phyloP scores from a whole-genome alignment of 345 rosid species.

The Gossypium ekmanianum region DNA sequence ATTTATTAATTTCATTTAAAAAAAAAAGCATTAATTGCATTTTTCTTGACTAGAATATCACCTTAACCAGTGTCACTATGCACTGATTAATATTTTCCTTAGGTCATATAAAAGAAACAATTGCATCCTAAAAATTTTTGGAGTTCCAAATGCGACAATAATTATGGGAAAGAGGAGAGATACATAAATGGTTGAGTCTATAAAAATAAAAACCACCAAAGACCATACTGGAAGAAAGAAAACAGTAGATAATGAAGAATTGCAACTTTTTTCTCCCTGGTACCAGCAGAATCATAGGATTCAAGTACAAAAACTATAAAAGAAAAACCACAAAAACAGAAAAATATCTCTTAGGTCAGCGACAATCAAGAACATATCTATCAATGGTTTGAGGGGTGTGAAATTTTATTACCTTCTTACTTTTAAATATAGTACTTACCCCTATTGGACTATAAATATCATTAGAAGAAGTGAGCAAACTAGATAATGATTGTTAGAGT shows the following conservation, averaged over 20 bases:
- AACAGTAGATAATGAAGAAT: not conserved
- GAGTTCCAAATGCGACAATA: not conserved
- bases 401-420: not conserved
- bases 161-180: not conserved
- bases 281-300: not conserved
- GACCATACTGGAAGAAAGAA: not conserved
- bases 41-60: too few relatives aligned
- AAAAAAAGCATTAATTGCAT: too few relatives aligned
- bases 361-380: not conserved
- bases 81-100: too few relatives aligned
- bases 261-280: not conserved
- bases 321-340: not conserved
- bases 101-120: not conserved
- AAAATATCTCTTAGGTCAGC: not conserved
- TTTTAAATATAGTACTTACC: not conserved
- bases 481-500: not conserved
- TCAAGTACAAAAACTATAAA: not conserved
- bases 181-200: not conserved
- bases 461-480: not conserved
- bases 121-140: not conserved
- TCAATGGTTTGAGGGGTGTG: not conserved
- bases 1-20: too few relatives aligned
- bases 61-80: too few relatives aligned
- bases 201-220: not conserved
- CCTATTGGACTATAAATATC: not conserved